These are phyloP conservation scores for Dalbergia cochinchinensis DNA, from an alignment of 306 rosid species.

Conservation along the genomic window DNA sequence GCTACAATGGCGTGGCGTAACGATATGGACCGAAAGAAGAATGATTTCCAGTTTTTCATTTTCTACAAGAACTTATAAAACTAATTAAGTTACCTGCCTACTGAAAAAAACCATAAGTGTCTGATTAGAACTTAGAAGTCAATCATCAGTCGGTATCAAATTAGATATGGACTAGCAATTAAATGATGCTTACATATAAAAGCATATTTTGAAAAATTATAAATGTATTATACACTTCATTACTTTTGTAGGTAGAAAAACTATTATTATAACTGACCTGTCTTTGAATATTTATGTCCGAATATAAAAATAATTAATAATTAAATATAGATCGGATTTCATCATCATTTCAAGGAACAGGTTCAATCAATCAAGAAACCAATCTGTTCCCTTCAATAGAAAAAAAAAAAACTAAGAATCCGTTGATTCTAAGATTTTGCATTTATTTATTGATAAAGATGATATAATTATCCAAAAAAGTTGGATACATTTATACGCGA, in stretches of 20 bases:
- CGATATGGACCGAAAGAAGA: too few relatives aligned
- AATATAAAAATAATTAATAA: too few relatives aligned
- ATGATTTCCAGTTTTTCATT: too few relatives aligned
- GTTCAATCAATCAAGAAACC: neutral
- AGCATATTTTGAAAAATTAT: neutral
- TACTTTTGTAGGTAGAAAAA: neutral
- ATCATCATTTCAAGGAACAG: conserved; percentile 27
- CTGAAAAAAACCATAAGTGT: too few relatives aligned
- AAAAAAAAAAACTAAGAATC: conserved; percentile 21
- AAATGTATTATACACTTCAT: neutral
- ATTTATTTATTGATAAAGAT: neutral
- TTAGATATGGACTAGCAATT: neutral
- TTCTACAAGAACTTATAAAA: too few relatives aligned
- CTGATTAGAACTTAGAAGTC: too few relatives aligned
- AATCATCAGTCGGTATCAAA: too few relatives aligned
- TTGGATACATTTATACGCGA: too few relatives aligned
- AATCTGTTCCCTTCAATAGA: neutral
- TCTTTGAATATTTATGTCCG: neutral
- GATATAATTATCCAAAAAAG: conserved; percentile 8
- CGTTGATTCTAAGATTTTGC: conserved; percentile 17
- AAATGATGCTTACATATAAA: neutral
- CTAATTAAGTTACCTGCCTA: too few relatives aligned
- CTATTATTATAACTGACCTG: neutral
- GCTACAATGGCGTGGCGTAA: too few relatives aligned
- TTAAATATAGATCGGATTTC: neutral